These are phyloP conservation scores for Plasmodium knowlesi DNA, from an alignment of 169 alveolate species.

Conservation along the genomic window DNA sequence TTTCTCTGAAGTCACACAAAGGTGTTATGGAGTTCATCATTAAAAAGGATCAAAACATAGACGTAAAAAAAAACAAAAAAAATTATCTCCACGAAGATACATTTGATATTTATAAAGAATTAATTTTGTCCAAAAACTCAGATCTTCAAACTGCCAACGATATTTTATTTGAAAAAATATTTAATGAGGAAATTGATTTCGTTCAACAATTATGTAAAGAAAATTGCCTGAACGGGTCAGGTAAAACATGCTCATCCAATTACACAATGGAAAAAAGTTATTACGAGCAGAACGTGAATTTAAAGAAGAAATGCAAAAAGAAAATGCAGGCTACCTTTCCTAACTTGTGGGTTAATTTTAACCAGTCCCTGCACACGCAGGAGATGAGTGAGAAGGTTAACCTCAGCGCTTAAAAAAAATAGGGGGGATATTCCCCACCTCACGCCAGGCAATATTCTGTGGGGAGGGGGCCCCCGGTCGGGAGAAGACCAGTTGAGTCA, in stretches of 20 bases:
- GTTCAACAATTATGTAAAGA: constrained; percentile 56
- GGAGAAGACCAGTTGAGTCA: neutral
- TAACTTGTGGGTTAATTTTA: constrained; percentile 61
- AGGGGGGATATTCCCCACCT: neutral
- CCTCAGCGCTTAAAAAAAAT: constrained; percentile 27
- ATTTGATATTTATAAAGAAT: constrained; percentile 47
- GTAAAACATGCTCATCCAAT: neutral
- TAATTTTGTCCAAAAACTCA: constrained; percentile 45
- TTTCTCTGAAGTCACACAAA: constrained; percentile 37
- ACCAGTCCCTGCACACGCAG: constrained; percentile 18
- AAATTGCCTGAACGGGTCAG: constrained; percentile 14
- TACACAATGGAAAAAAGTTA: neutral
- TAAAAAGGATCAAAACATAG: constrained; percentile 8
- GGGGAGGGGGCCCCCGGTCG: neutral
- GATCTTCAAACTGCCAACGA: neutral
- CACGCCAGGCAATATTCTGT: neutral
- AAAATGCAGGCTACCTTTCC: neutral
- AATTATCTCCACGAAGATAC: constrained; percentile 8
- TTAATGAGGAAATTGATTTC: constrained; percentile 67
- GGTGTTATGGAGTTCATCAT: constrained; percentile 55
- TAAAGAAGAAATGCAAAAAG: neutral
- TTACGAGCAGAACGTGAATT: neutral
- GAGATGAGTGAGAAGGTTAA: constrained; percentile 57
- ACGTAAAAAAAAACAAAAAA: neutral
- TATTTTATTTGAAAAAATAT: constrained; percentile 54